Evolutionary conservation across 163 green algal genomes (phyloP), one percentile per base, ranked within the genome.

Genomic region (Scenedesmus sp.): DNA sequence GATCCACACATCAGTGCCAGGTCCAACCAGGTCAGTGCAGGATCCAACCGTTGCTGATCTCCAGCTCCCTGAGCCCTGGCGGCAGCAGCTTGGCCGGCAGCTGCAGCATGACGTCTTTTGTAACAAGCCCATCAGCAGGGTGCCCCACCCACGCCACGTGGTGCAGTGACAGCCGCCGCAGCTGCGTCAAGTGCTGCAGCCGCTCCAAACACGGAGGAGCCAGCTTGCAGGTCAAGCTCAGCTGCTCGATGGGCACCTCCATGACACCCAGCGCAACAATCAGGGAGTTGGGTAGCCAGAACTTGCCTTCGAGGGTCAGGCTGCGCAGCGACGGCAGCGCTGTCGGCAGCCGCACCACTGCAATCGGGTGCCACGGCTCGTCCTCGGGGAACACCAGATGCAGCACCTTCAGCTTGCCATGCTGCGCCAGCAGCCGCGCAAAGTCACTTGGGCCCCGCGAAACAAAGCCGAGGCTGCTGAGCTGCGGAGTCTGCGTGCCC

Each of bases 21-120:
- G 10, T 10, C 46, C 46, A 10, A 6, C 6, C 46, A 4, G 2
- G 16, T 88, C 43, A 89, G 9, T 83, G 84, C 84, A 73, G 43
- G 76, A 91, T 86, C 87, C 87, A 91, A 20, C 87, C 87, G 46
- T 91, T 91, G 56, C 76, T 91, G 35, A 91, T 91, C 53, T 91
- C 87, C 20, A 91, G 51, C 40, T 86, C 72, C 33, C 22, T 35
- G n/a, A 91, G 76, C 76, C 33, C 22, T 18, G 87, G 30, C 30
- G 87, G 87, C 76, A 91, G 76, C 49, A 91, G 76, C 76, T 82
- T 86, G 15, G 76, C 76, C 7, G 87, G 87, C 87, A 91, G 78
- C 87, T 91, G 51, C 51, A 91, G 42, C 87, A 91, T 86, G 1
- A 81, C 26, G 12, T 86, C 87, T 30, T 81, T 81, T 5, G 24